Evolutionary conservation across 306 rosid genomes (phyloP), one percentile per base, ranked within the genome.

Genomic region (Quercus berberidifolia): DNA sequence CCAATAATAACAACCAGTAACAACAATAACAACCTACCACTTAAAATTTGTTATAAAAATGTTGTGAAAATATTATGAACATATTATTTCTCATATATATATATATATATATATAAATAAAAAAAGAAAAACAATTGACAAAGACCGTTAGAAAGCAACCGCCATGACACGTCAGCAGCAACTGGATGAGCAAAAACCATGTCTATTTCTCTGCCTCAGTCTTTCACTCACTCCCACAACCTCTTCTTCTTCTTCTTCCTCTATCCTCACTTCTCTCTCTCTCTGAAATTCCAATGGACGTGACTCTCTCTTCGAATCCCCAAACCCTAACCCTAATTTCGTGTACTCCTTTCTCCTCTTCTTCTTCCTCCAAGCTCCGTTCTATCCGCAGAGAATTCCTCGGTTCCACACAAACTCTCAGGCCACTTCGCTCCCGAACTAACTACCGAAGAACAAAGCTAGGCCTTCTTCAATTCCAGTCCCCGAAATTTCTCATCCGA

Each of bases 321-420:
- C 88, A 82, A 33, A 10, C 81, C 2, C 77, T 95, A 14, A 58
- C 68, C 5, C 75, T 86, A 3, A 81, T 86, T 78, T 83, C 92
- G 51, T 77, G 77, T 58, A 70, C 55, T 15, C 78, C 79, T 15
- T 56, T 79, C 43, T 76, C 84, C 56, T 21, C 83, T 6, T 74
- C 85, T 15, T 68, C 84, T 3, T 49, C 75, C 20, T 51, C 88
- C 63, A 23, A 79, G 67, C 87, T 80, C 69, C 85, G 73, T n/a
- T 80, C 80, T n/a, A 25, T 89, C 73, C 92, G 88, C 6, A 56
- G 92, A 0, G 85, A 77, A 5, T 95, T 93, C 65, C 88, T 95
- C 21, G 96, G 97, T 56, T 85, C 52, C 73, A 60, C 63, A 20
- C 87, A 87, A 79, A 74, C 28, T 83, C 92, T 88, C 79, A 74